Evolutionary conservation across 176 grass and related monocot genomes (phyloP).

Genomic region (Paspalum vaginatum): DNA sequence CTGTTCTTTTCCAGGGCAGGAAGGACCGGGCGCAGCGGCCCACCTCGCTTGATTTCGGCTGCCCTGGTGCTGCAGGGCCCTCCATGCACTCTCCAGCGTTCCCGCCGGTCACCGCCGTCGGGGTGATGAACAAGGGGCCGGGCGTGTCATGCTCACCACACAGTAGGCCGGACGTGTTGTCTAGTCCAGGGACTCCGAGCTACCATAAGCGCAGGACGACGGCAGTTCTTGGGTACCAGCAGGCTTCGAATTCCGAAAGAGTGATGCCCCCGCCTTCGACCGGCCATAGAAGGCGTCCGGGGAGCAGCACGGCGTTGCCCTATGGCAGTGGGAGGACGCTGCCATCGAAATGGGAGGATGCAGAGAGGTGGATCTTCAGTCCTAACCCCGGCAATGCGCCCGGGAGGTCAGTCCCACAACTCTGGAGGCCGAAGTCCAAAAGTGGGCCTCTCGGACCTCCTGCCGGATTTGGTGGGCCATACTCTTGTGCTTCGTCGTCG

Average conservation of each 20-base stretch:
- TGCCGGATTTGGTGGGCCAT: slow-evolving; percentile 40
- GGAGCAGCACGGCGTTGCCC: slow-evolving; percentile 39
- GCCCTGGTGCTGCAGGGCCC: slow-evolving; percentile 40
- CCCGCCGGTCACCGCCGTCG: slow-evolving; percentile 12
- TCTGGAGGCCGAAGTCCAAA: slow-evolving; percentile 65
- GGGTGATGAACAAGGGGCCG: slow-evolving; percentile 59
- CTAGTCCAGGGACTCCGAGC: slow-evolving; percentile 66
- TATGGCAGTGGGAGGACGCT: slow-evolving; percentile 63
- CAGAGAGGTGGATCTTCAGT: slow-evolving; percentile 92
- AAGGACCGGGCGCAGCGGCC: slow-evolving; percentile 49
- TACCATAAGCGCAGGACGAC: slow-evolving; percentile 15
- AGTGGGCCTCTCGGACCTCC: slow-evolving; percentile 78
- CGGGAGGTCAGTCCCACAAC: slow-evolving; percentile 51
- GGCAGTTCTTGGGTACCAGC: slow-evolving; percentile 29
- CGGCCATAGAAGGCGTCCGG: slow-evolving; percentile 35
- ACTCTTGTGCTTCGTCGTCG: slow-evolving; percentile 47
- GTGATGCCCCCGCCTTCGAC: slow-evolving; percentile 45
- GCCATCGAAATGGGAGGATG: slow-evolving; percentile 97
- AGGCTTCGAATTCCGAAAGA: slow-evolving; percentile 70
- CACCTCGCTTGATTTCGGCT: slow-evolving; percentile 58
- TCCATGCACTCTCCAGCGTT: slow-evolving; percentile 44
- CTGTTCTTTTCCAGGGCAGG: slow-evolving; percentile 39
- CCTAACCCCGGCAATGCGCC: slow-evolving; percentile 52
- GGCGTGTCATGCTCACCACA: slow-evolving; percentile 16
- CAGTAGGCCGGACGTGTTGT: slow-evolving; percentile 35